Conservation (phyloP, 139 green algal species). For the Chlamydomonas schloesseri region DNA sequence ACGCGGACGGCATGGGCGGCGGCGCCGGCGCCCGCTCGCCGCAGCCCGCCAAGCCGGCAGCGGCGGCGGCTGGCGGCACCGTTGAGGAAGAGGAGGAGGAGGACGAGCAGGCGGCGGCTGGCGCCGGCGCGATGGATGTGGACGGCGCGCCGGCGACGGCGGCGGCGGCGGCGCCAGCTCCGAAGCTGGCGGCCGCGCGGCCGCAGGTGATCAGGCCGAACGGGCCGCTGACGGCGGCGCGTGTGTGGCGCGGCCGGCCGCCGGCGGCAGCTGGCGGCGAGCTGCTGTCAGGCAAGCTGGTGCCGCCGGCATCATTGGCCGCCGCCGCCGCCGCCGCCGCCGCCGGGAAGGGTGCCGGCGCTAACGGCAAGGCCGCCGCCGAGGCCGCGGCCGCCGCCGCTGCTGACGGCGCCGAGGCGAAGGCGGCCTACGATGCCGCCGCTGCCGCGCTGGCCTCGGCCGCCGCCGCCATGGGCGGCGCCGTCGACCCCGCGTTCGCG, state of each 20-base stretch:
- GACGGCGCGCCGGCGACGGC: neutral
- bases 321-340: too few relatives aligned
- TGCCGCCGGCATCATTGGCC: neutral
- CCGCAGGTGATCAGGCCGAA: slow-evolving; percentile 1
- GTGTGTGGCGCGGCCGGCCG: neutral
- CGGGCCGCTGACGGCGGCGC: neutral
- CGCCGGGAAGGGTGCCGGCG: too few relatives aligned
- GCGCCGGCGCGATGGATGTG: neutral
- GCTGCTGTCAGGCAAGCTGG: neutral
- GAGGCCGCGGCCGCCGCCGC: neutral
- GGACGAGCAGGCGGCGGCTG: neutral
- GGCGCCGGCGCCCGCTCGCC: too few relatives aligned
- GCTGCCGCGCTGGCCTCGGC: neutral
- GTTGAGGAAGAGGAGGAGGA: neutral
- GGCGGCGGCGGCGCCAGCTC: neutral
- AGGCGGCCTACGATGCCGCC: neutral
- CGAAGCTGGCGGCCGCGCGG: neutral
- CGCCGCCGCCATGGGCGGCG: slow-evolving; percentile 8
- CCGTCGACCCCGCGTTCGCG: neutral
- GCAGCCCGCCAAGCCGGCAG: too few relatives aligned
- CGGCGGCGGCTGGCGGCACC: too few relatives aligned
- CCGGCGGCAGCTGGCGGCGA: neutral
- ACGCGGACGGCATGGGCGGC: too few relatives aligned
- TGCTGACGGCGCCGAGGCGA: neutral
- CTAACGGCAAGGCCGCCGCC: too few relatives aligned